Evolutionary conservation across 805 yeast species (phyloP).

Genomic region (Candida anglica): DNA sequence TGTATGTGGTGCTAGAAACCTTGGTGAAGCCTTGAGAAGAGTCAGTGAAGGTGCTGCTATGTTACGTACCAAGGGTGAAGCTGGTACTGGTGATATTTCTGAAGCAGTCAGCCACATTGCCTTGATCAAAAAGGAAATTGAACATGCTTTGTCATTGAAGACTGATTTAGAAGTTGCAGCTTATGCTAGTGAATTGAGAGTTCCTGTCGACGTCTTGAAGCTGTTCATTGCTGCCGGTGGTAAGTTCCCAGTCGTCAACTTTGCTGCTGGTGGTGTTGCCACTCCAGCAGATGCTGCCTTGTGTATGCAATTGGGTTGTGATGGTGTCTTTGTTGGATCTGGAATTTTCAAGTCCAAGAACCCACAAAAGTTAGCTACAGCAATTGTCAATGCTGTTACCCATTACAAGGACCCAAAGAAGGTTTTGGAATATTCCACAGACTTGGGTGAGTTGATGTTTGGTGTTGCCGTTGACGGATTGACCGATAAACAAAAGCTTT

Average conservation of each 20-base stretch:
- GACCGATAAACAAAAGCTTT: conserved; percentile 41
- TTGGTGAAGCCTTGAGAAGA: conserved; percentile 80
- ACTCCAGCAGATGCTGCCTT: conserved; percentile 86
- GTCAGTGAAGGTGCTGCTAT: conserved; percentile 81
- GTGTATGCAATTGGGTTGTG: conserved; percentile 48
- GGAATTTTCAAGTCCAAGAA: conserved; percentile 74
- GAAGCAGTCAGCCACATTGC: conserved; percentile 78
- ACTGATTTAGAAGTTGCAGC: conserved; percentile 43
- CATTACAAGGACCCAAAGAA: conserved; percentile 58
- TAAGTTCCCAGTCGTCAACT: conserved; percentile 75
- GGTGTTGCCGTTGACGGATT: conserved; percentile 60
- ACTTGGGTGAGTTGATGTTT: conserved; percentile 73
- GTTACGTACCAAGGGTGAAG: conserved; percentile 86
- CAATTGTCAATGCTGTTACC: conserved; percentile 79
- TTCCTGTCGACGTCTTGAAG: conserved; percentile 51
- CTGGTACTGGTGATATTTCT: conserved; percentile 83
- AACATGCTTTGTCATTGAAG: conserved; percentile 35
- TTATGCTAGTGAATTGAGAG: conserved; percentile 56
- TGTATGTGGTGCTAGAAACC: conserved; percentile 79
- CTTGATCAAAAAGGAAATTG: conserved; percentile 54
- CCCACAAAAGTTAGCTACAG: conserved; percentile 69
- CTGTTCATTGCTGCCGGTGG: conserved; percentile 49
- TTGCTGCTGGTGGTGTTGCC: conserved; percentile 88
- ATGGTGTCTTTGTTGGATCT: conserved; percentile 40
- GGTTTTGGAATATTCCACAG: conserved; percentile 62